These are phyloP conservation scores for Aspergillus luchuensis DNA, from an alignment of 2,329 filamentous ascomycete genomes.

Conservation along the genomic window DNA sequence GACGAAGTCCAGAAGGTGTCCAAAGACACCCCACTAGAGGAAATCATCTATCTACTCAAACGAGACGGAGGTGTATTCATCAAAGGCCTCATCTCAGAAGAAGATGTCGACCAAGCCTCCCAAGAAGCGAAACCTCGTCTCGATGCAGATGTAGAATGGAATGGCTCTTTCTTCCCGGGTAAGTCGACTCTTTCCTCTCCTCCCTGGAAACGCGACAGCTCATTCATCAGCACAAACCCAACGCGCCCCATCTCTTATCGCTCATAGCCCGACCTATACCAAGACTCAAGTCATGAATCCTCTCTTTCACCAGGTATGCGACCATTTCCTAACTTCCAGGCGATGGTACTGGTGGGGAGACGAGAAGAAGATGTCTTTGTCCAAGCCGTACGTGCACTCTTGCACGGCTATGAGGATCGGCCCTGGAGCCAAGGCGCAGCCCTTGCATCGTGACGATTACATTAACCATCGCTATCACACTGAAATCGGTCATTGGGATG, in stretches of 20 bases:
- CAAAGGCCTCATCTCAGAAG: neutral
- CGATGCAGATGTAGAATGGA: slow-evolving; percentile 1
- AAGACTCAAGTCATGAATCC: slow-evolving; percentile 27
- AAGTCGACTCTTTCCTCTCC: neutral
- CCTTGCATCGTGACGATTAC: slow-evolving; percentile 24
- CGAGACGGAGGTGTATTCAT: slow-evolving; percentile 12
- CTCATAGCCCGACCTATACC: slow-evolving; percentile 7
- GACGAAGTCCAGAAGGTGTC: slow-evolving; percentile 8
- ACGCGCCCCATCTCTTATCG: slow-evolving; percentile 12
- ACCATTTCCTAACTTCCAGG: slow-evolving; percentile 30
- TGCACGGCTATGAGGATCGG: slow-evolving; percentile 24
- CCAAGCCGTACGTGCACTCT: slow-evolving; percentile 26
- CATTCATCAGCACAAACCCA: slow-evolving; percentile 12
- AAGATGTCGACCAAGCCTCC: slow-evolving; percentile 5
- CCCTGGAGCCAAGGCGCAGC: slow-evolving; percentile 27
- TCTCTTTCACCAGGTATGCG: slow-evolving; percentile 29
- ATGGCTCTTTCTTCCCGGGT: slow-evolving; percentile 2
- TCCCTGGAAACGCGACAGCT: neutral
- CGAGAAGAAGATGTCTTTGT: slow-evolving; percentile 28
- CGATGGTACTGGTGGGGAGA: slow-evolving; percentile 33
- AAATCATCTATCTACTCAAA: slow-evolving; percentile 8
- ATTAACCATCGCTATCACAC: slow-evolving; percentile 10
- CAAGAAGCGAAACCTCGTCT: neutral
- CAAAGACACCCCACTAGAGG: slow-evolving; percentile 4
- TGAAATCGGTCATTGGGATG: slow-evolving; percentile 7